phyloP scores from a whole-genome alignment of 202 grass and related monocot genomes.

The Schoenoplectus tabernaemontani region DNA sequence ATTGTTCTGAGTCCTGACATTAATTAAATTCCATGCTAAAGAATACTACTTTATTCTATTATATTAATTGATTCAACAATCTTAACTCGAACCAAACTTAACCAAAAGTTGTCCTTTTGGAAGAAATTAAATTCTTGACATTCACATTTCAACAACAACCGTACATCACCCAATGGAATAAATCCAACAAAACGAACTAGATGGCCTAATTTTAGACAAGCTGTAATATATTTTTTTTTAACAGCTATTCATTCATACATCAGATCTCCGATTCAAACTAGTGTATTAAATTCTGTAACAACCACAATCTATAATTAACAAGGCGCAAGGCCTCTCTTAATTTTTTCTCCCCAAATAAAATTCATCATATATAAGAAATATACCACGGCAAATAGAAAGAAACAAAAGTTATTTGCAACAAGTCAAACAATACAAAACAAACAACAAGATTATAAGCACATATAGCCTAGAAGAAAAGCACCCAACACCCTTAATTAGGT shows the following conservation, averaged over 20 bases:
- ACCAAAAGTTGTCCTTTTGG: neutral
- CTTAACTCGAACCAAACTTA: neutral
- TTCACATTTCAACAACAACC: neutral
- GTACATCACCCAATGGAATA: neutral
- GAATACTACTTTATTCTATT: neutral
- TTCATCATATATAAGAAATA: too few species aligned
- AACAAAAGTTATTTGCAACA: too few species aligned
- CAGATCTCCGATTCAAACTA: neutral
- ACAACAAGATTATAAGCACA: too few species aligned
- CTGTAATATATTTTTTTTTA: neutral
- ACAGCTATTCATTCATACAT: neutral
- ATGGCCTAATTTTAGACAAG: neutral
- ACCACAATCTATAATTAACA: neutral
- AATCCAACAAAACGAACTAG: neutral
- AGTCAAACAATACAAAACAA: too few species aligned
- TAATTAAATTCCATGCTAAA: neutral
- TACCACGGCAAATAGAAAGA: too few species aligned
- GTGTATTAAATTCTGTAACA: neutral
- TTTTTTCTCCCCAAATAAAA: too few species aligned
- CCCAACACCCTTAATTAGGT: too few species aligned
- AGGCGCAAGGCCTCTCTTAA: neutral
- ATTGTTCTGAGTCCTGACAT: too few species aligned
- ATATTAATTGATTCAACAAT: neutral
- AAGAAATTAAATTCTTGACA: neutral
- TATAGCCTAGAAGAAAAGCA: too few species aligned